Conservation (phyloP, 345 rosid genomes). For the Rubroshorea leprosula region DNA sequence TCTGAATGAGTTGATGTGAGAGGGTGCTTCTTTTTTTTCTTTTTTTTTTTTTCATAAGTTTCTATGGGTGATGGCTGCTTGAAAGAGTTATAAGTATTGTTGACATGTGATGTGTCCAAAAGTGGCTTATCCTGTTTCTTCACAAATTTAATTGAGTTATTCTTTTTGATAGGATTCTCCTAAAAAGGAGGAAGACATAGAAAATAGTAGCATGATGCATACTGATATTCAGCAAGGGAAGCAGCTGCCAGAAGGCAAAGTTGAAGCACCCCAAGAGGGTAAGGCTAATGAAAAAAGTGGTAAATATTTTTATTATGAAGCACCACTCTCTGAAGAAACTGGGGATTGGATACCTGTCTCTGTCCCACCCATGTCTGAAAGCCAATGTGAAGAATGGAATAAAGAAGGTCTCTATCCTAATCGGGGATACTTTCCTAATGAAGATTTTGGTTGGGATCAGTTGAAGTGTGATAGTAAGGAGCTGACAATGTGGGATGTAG, state of each 20-base stretch:
- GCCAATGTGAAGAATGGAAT: constrained; percentile 20
- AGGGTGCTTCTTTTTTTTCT: too few species aligned
- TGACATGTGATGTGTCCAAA: not conserved
- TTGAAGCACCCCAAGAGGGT: constrained; percentile 5
- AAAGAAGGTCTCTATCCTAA: constrained; percentile 16
- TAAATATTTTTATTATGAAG: constrained; percentile 24
- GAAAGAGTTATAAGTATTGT: not conserved
- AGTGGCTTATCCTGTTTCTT: too few species aligned
- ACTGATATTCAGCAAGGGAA: constrained; percentile 10
- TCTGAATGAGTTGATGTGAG: too few species aligned
- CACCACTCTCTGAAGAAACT: constrained; percentile 28
- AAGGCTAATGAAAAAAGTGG: constrained; percentile 10
- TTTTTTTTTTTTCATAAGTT: too few species aligned
- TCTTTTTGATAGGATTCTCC: constrained; percentile 6
- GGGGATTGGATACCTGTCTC: constrained; percentile 29
- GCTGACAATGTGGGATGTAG: constrained; percentile 31
- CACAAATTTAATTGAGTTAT: not conserved
- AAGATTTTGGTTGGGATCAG: constrained; percentile 23
- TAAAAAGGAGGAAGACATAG: constrained; percentile 13
- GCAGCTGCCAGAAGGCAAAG: constrained; percentile 3
- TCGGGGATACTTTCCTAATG: constrained; percentile 24
- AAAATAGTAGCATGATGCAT: not conserved
- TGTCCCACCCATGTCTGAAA: constrained; percentile 22
- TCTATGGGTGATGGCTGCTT: too few species aligned
- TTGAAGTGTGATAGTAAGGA: constrained; percentile 20